Evolutionary conservation across 257 asterid species (phyloP), one percentile per base, ranked within the genome.

Genomic region (Gardenia jasminoides): DNA sequence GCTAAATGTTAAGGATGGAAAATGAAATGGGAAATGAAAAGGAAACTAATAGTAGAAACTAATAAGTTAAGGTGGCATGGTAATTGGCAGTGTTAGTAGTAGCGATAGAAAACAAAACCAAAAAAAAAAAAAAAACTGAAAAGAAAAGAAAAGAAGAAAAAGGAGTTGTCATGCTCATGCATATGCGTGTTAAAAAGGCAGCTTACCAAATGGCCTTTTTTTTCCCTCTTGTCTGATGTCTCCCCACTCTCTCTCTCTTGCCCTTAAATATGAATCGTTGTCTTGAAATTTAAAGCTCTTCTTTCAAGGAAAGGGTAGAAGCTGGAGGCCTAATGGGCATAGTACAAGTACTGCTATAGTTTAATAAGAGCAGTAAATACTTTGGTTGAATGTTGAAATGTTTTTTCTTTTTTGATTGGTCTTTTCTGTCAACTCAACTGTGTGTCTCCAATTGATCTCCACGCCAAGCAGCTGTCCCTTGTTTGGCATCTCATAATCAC

Each of bases 401-500:
- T 62, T 46, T 47, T 47, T 7, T 10, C 9, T 3, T 1, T 4
- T 0, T 59, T 61, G 4, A 41, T 67, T 70, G 67, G 74, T 78
- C 81, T 71, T 69, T 61, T 44, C 66, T 78, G 41, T 72, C 69
- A 52, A 59, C 58, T 65, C 41, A 36, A 36, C 41, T 2, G 41
- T 36, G 67, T 19, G 47, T 64, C 72, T 52, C 72, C 78, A 69
- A 75, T 85, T 78, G 84, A 79, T 78, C 83, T 76, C 86, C 92
- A 91, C 88, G 90, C 89, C 89, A 87, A 85, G 91, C 83, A 91
- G 84, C 89, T 88, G 91, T 86, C 89, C 90, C 81, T 66, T 33
- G 79, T 87, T 81, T 79, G 83, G 84, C 71, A 84, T 81, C 79
- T 76, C 84, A 67, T 72, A 26, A 78, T 78, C 80, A 78, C 85